Percentiles rank a stretch among this genome's conserved stretches.
Evolutionary conservation across 2,329 filamentous ascomycete species (phyloP).

Genomic region (Talaromyces pinophilus): DNA sequence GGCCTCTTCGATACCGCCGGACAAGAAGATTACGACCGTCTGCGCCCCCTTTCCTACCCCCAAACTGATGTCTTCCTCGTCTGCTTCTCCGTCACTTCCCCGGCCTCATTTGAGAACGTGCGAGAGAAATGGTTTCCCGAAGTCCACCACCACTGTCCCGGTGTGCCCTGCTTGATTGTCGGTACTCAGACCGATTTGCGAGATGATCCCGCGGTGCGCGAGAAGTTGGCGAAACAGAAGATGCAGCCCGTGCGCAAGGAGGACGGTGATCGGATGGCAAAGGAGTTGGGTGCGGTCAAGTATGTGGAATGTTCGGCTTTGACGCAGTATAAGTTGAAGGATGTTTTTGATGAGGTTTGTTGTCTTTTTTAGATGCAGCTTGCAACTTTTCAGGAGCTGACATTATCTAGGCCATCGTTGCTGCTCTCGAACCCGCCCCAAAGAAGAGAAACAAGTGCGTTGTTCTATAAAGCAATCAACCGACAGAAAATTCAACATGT

Average conservation of each 20-base stretch:
- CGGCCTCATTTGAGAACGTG: slow-evolving; percentile 98
- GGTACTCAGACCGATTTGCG: slow-evolving; percentile 96
- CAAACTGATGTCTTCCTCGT: slow-evolving; percentile 99
- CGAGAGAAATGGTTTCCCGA: slow-evolving; percentile 99
- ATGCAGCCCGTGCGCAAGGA: slow-evolving; percentile 91
- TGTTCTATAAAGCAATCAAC: slow-evolving; percentile 59
- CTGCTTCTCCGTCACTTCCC: slow-evolving; percentile 97
- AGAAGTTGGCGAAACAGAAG: slow-evolving; percentile 93
- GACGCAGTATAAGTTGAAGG: slow-evolving; percentile 98
- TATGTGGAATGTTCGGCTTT: slow-evolving; percentile 98
- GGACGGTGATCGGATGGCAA: slow-evolving; percentile 94
- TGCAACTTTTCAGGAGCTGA: background rate
- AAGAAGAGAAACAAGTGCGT: slow-evolving; percentile 78
- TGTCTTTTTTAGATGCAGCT: background rate
- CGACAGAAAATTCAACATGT: slow-evolving; percentile 2
- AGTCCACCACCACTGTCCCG: slow-evolving; percentile 97
- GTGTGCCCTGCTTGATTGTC: slow-evolving; percentile 95
- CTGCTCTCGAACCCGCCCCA: slow-evolving; percentile 81
- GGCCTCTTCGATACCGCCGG: slow-evolving; percentile 98
- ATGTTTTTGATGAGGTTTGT: slow-evolving; percentile 96
- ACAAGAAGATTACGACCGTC: slow-evolving; percentile 98
- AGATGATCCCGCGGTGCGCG: slow-evolving; percentile 80
- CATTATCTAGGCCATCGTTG: slow-evolving; percentile 77
- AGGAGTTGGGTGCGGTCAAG: slow-evolving; percentile 95
- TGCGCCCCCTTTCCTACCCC: slow-evolving; percentile 93